These are phyloP conservation scores for Ganoderma resinaceum DNA, from an alignment of 1,284 basidiomycete genomes.

Conservation along the genomic window DNA sequence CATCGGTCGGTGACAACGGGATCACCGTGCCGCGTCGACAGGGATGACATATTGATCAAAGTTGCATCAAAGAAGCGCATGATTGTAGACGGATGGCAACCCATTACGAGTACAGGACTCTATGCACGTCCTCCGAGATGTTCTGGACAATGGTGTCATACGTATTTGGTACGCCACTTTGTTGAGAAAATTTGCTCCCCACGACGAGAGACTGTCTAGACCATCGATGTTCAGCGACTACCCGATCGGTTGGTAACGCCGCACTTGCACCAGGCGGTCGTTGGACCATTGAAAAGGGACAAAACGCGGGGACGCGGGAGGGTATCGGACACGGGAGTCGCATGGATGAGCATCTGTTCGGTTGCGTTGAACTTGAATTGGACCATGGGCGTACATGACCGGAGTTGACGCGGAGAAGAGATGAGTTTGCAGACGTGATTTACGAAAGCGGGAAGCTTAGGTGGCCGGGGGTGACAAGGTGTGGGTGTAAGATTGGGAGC, in stretches of 20 bases:
- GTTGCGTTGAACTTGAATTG: background rate
- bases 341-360: background rate
- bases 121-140: background rate
- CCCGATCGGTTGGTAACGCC: background rate
- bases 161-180: background rate
- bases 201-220: background rate
- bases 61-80: background rate
- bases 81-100: background rate
- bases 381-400: background rate
- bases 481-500: background rate
- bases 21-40: background rate
- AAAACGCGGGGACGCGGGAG: background rate
- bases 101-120: background rate
- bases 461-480: constrained; percentile 1
- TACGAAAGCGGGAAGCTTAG: background rate
- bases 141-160: background rate
- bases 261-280: background rate
- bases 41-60: background rate
- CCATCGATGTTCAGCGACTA: background rate
- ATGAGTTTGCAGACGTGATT: background rate
- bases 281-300: background rate
- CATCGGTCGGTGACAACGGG: background rate
- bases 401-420: background rate
- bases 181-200: background rate
- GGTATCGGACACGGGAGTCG: constrained; percentile 5